Evolutionary conservation across 352 stramenopile genomes (phyloP), one percentile per base, ranked within the genome.

Genomic region (Blastocystis sp.): DNA sequence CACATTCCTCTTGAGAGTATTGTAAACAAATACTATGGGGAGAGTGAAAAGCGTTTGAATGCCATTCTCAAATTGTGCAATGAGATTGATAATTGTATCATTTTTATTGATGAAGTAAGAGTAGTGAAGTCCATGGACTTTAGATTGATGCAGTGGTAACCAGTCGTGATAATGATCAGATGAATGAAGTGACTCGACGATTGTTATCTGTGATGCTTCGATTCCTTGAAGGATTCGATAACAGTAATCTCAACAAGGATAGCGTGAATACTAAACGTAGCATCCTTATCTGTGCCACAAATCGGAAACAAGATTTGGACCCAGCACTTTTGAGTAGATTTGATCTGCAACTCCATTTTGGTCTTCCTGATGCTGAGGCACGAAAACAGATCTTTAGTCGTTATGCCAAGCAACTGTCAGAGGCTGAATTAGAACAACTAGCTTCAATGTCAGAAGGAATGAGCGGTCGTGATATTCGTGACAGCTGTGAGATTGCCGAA

Each of bases 1-100:
- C 73, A 97, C 80, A 94, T 98, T 81, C 94, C 94, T 0, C 95
- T 97, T 48, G 95, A 98, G 90, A 96, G 93, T 82, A 93, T 98
- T 62, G 94, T 97, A 51, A 96, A 94, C 37, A 97, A 97, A 90
- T 97, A 94, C 93, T 98, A 97, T 73, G 95, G 95, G 24, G 95
- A 98, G 81, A 97, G 94, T 91, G 95, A 98, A 90, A 97, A 97
- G 91, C 95, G 96, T 69, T 95, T 98, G 91, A 95, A 93, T 62
- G 90, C 90, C n/a, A 97, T 98, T 60, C 96, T 98, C 90, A 95
- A 98, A 62, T 93, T 94, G 0, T 97, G 94, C 87, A 94, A 97
- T 80, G 95, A 97, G 90, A 91, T 98, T 30, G 93, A 95, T 59
- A 89, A 89, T 30, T 94, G 93, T 11, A 96, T 97, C 90, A 96